Evolutionary conservation across 2,329 filamentous ascomycete genomes (phyloP).

Genomic region (Podosphaera aphanis): DNA sequence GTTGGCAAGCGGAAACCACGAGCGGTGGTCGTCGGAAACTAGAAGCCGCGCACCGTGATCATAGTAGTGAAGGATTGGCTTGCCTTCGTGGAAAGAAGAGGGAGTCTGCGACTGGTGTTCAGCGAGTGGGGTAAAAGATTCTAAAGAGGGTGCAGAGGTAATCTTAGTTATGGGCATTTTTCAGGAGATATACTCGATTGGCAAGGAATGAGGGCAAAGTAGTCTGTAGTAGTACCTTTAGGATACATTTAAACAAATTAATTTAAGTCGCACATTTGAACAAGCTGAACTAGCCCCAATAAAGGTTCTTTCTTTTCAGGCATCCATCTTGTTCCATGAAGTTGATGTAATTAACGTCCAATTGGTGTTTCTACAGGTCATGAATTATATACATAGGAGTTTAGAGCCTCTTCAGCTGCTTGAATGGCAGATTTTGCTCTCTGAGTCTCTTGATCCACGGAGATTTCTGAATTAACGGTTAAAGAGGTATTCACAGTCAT

Average conservation of each 20-base stretch:
- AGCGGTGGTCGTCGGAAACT: conserved; percentile 29
- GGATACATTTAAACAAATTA: too few species aligned
- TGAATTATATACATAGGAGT: too few species aligned
- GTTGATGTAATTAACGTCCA: too few species aligned
- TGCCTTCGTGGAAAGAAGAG: conserved; percentile 44
- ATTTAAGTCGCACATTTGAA: too few species aligned
- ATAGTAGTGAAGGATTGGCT: conserved; percentile 47
- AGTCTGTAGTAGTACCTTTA: too few species aligned
- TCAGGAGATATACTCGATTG: not conserved
- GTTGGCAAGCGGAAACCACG: conserved; percentile 25
- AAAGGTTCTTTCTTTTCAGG: too few species aligned
- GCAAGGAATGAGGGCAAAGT: not conserved
- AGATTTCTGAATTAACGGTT: conserved; percentile 6
- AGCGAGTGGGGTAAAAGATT: conserved; percentile 38
- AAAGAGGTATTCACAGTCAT: conserved; percentile 26
- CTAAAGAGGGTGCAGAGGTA: conserved; percentile 27
- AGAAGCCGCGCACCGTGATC: conserved; percentile 31
- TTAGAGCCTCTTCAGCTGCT: conserved; percentile 4
- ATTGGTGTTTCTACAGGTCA: too few species aligned
- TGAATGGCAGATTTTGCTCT: conserved; percentile 7
- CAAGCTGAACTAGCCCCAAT: too few species aligned
- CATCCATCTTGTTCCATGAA: too few species aligned
- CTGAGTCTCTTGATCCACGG: conserved; percentile 7
- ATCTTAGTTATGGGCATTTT: conserved; percentile 25
- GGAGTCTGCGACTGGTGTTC: conserved; percentile 55